phyloP scores from a whole-genome alignment of 116 monocot genomes.

The Trichopus zeylanicus region DNA sequence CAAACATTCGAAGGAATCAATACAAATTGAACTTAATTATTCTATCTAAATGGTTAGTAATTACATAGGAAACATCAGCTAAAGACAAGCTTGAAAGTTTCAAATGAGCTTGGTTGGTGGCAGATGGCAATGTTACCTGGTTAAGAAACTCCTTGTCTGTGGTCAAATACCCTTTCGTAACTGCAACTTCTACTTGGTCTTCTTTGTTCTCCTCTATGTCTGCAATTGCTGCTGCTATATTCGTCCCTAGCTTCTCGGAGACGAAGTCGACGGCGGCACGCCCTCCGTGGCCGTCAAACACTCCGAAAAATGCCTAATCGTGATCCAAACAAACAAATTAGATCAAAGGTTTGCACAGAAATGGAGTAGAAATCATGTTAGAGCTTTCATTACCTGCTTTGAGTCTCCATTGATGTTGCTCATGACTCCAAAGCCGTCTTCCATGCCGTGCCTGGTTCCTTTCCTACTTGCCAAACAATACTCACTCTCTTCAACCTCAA shows the following conservation, averaged over 20 bases:
- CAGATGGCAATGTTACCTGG: too few relatives aligned
- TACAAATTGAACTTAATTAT: not conserved
- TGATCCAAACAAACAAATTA: not conserved
- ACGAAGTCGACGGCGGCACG: constrained; percentile 73
- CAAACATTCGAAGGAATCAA: too few relatives aligned
- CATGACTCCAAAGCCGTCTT: constrained; percentile 57
- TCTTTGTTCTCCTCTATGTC: constrained; percentile 16
- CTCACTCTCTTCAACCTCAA: constrained; percentile 39
- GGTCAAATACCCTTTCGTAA: constrained; percentile 44
- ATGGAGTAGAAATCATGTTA: too few relatives aligned
- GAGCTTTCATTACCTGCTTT: constrained; percentile 39
- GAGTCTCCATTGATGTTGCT: constrained; percentile 46
- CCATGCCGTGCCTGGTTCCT: constrained; percentile 55
- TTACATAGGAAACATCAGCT: not conserved
- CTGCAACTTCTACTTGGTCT: constrained; percentile 36
- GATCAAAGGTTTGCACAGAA: not conserved
- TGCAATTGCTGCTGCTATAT: constrained; percentile 31
- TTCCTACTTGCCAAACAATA: constrained; percentile 55
- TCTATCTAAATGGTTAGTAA: not conserved
- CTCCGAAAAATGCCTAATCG: constrained; percentile 66
- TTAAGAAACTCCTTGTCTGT: constrained; percentile 66
- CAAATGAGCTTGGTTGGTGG: too few relatives aligned
- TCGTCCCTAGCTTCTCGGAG: constrained; percentile 53
- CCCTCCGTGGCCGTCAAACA: constrained; percentile 87
- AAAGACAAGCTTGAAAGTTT: not conserved